Evolutionary conservation across 164 flowering plant genomes (phyloP).

Genomic region (Vitis amurensis): DNA sequence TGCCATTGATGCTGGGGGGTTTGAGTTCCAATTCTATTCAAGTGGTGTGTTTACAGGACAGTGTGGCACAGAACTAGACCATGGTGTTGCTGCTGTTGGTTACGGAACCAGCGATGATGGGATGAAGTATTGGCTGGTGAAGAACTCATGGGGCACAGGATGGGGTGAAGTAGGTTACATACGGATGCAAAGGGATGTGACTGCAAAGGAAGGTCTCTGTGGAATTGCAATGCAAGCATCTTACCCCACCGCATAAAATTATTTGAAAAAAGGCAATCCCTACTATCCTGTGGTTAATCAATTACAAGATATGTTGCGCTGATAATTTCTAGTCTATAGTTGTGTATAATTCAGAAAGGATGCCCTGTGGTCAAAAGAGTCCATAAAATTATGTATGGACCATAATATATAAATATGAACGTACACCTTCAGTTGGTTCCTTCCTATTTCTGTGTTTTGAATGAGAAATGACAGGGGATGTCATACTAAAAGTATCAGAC

Average conservation of each 20-base stretch:
- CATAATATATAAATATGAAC: no score
- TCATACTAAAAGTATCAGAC: no score
- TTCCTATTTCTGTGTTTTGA: no score
- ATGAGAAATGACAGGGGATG: no score
- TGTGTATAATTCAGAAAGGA: no score
- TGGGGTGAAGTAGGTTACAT: conserved; percentile 9
- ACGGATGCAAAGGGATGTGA: background rate
- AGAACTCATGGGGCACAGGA: conserved; percentile 13
- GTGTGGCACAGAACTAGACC: conserved; percentile 13
- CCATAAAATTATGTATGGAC: no score
- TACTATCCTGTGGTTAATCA: no score
- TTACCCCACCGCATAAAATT: conserved; percentile 1
- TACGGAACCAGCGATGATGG: conserved; percentile 26
- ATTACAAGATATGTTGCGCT: no score
- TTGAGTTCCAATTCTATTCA: conserved; percentile 24
- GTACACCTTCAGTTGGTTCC: no score
- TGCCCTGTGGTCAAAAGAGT: no score
- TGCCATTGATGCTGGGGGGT: conserved; percentile 20
- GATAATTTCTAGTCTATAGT: no score
- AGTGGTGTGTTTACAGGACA: conserved; percentile 21
- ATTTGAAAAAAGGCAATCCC: no score
- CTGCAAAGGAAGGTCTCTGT: conserved; percentile 8
- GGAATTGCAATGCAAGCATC: conserved; percentile 6
- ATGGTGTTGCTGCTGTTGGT: conserved; percentile 32
- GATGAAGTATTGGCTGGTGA: conserved; percentile 33